A percentile compares a stretch with the other conserved stretches of the same genome.
phyloP scores from a whole-genome alignment of 345 rosid genomes.

The Kernera saxatilis region DNA sequence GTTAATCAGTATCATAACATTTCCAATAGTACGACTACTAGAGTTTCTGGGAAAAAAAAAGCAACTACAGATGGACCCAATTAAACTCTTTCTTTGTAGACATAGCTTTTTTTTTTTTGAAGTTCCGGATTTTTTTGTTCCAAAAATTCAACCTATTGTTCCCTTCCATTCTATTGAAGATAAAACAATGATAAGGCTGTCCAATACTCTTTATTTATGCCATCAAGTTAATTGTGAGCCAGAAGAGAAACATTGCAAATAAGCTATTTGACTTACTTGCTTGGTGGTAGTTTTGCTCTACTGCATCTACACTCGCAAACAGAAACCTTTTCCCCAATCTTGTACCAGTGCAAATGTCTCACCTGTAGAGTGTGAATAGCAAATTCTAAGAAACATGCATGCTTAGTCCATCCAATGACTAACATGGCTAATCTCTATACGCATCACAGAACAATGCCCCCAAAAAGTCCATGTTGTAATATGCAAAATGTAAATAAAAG shows the following conservation, averaged over 20 bases:
- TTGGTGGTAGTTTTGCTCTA: constrained; percentile 83
- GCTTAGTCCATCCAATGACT: neutral
- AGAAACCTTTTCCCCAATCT: constrained; percentile 59
- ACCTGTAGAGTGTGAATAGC: constrained; percentile 44
- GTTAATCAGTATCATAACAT: neutral
- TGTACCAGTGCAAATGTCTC: constrained; percentile 93
- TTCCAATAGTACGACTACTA: neutral
- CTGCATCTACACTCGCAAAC: constrained; percentile 86
- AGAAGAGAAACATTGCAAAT: neutral
- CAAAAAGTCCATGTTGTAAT: neutral
- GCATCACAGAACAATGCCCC: neutral
- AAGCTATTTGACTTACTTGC: constrained; percentile 59
- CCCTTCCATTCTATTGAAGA: neutral
- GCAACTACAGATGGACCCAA: neutral
- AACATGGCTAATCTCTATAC: neutral
- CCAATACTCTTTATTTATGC: neutral
- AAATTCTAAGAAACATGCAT: neutral
- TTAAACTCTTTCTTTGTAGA: neutral
- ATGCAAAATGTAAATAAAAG: constrained; percentile 2
- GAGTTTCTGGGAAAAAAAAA: neutral
- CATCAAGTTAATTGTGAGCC: neutral
- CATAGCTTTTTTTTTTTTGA: neutral
- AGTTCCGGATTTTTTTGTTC: neutral
- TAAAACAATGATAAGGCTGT: neutral
- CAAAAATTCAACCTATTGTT: neutral